Conservation (phyloP, 139 green algal genomes). For the Microglena sp. region DNA sequence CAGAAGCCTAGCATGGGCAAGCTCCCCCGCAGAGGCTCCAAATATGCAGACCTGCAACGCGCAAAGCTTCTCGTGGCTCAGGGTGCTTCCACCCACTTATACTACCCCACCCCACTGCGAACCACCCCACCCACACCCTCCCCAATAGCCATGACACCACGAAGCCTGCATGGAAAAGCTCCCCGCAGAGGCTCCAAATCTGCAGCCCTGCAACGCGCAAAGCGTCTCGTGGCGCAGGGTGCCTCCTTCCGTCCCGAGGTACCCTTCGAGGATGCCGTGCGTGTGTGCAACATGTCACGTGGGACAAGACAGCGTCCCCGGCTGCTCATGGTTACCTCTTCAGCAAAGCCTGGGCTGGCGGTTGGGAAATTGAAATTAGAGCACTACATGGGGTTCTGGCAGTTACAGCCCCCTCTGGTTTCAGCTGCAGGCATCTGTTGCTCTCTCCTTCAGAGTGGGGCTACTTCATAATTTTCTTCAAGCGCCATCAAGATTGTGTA, state of each 20-base stretch:
- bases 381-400: constrained; percentile 3
- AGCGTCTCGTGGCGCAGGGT: constrained; percentile 15
- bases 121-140: too few species aligned
- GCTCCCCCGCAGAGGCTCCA: constrained; percentile 20
- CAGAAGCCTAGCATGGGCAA: constrained; percentile 9
- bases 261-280: constrained; percentile 25
- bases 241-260: constrained; percentile 18
- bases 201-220: constrained; percentile 18
- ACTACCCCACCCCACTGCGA: too few species aligned
- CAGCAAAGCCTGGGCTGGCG: not conserved
- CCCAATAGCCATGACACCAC: too few species aligned
- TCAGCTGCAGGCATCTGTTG: constrained; percentile 2
- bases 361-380: constrained; percentile 16
- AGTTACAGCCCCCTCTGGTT: constrained; percentile 6
- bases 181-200: constrained; percentile 23
- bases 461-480: not conserved
- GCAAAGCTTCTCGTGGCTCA: constrained; percentile 20
- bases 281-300: constrained; percentile 18
- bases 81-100: constrained; percentile 6
- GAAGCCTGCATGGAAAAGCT: constrained; percentile 12
- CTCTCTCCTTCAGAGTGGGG: not conserved
- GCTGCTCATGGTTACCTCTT: constrained; percentile 27
- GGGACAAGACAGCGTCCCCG: constrained; percentile 13
- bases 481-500: not conserved
- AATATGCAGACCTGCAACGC: constrained; percentile 18